A percentile compares a stretch with the other conserved stretches of the same genome.
Evolutionary conservation across 345 rosid genomes (phyloP).

Genomic region (Pelargonium nanum): DNA sequence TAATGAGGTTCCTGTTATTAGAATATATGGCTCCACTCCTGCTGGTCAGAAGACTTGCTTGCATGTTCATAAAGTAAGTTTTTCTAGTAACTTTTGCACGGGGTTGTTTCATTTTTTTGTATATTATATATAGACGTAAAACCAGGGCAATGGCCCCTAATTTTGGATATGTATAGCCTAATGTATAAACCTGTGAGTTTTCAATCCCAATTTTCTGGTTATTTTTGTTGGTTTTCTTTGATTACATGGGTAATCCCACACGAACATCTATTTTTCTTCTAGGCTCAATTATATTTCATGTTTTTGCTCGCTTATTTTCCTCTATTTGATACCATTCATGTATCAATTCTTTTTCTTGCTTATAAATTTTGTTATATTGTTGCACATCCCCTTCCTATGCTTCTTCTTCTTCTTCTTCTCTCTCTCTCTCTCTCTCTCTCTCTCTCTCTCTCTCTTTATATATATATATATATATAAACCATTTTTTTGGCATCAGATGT

Average conservation of each 20-base stretch:
- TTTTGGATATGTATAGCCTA: background rate
- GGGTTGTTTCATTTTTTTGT: background rate
- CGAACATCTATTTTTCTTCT: background rate
- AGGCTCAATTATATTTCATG: no score
- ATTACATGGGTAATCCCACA: background rate
- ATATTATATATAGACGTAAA: background rate
- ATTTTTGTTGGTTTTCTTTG: background rate
- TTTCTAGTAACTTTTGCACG: background rate
- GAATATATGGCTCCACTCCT: slow-evolving; percentile 87
- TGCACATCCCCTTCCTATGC: background rate
- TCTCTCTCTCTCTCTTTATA: background rate
- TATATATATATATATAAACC: background rate
- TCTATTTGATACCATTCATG: background rate
- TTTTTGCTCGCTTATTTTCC: no score
- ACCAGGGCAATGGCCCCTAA: background rate
- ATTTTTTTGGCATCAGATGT: background rate
- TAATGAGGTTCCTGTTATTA: slow-evolving; percentile 72
- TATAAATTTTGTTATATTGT: background rate
- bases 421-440: background rate
- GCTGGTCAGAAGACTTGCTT: slow-evolving; percentile 91
- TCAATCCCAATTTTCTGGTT: background rate
- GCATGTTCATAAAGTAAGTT: slow-evolving; percentile 72
- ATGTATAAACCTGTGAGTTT: no score
- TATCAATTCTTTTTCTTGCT: background rate
- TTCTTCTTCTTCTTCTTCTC: background rate